Conservation (phyloP, 345 rosid species). For the Hirschfeldia incana region DNA sequence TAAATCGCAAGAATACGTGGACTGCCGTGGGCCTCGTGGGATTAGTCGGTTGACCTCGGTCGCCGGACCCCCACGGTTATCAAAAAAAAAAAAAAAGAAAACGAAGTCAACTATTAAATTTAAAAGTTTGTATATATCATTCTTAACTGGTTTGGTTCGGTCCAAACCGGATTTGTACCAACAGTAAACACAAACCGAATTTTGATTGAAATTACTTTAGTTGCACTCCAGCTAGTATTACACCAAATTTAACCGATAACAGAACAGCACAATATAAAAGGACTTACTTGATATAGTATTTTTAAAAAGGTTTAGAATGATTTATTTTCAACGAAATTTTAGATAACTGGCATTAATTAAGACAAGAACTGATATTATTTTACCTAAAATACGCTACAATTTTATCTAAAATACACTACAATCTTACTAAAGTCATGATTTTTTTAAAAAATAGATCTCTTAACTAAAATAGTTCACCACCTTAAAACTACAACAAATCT, state of each 20-base stretch:
- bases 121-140: background rate
- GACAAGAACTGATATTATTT: too few relatives aligned
- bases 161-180: background rate
- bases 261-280: background rate
- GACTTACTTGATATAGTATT: too few relatives aligned
- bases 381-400: too few relatives aligned
- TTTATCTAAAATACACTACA: background rate
- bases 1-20: too few relatives aligned
- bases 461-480: background rate
- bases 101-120: slow-evolving; percentile 23
- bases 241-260: background rate
- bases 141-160: slow-evolving; percentile 3
- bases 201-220: background rate
- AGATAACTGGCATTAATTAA: too few relatives aligned
- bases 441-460: background rate
- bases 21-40: too few relatives aligned
- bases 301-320: too few relatives aligned
- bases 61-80: too few relatives aligned
- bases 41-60: too few relatives aligned
- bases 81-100: too few relatives aligned
- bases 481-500: background rate
- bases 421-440: background rate
- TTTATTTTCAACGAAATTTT: too few relatives aligned
- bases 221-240: background rate
- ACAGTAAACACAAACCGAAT: background rate